Conservation (phyloP, 148 eudicot species). For the Vaccinium vitisidaea region DNA sequence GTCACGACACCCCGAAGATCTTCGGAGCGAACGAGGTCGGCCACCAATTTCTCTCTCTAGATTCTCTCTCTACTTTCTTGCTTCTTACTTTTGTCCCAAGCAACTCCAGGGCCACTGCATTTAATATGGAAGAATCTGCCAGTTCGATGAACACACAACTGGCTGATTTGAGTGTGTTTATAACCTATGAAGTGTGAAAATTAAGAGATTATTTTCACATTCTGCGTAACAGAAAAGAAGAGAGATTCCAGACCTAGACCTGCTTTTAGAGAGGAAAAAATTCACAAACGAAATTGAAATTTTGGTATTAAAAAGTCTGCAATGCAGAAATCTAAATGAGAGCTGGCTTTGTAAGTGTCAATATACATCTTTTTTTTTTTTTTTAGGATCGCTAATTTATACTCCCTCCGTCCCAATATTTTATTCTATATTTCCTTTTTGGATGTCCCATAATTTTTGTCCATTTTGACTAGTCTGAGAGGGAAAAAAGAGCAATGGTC, state of each 20-base stretch:
- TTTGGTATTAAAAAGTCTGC: background rate
- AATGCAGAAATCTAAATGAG: background rate
- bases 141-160: background rate
- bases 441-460: too few species aligned
- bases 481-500: too few species aligned
- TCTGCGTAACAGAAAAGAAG: background rate
- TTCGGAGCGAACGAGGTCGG: conserved; percentile 14
- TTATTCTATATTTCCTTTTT: too few species aligned
- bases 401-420: too few species aligned
- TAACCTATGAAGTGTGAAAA: background rate
- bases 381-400: background rate
- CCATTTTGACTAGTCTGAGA: too few species aligned
- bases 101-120: background rate
- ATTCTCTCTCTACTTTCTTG: background rate
- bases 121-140: background rate
- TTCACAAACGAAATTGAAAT: background rate
- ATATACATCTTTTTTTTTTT: background rate
- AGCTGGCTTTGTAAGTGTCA: background rate
- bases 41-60: conserved; percentile 5
- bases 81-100: conserved; percentile 26
- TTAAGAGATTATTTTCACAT: background rate
- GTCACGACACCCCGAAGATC: background rate
- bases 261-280: background rate
- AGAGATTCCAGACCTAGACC: background rate
- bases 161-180: background rate